phyloP scores from a whole-genome alignment of 148 eudicot genomes.

The Persicaria tinctoria region DNA sequence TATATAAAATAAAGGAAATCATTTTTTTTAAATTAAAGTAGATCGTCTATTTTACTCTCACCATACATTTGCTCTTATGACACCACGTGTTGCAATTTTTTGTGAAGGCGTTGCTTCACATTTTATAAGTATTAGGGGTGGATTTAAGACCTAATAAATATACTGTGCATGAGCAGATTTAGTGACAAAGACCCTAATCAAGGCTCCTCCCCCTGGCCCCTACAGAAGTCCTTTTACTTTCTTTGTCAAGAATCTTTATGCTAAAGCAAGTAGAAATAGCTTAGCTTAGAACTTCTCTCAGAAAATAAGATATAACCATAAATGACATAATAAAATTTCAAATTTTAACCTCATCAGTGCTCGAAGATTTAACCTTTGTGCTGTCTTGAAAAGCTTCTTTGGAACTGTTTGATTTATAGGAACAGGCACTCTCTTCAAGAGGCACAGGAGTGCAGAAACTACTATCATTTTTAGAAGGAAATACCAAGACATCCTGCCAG shows the following conservation, averaged over 20 bases:
- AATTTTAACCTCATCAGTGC: constrained; percentile 25
- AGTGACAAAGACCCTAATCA: not conserved
- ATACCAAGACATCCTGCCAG: constrained; percentile 42
- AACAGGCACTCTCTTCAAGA: constrained; percentile 54
- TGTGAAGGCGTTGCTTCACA: too few species aligned
- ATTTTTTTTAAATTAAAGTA: too few species aligned
- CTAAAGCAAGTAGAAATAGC: not conserved
- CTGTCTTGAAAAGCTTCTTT: constrained; percentile 25
- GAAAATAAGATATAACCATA: not conserved
- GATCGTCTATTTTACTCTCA: too few species aligned
- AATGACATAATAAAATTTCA: constrained; percentile 2
- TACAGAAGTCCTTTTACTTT: not conserved
- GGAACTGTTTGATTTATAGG: constrained; percentile 45
- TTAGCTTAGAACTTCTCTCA: not conserved
- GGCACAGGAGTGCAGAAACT: constrained; percentile 36
- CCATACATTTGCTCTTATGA: too few species aligned
- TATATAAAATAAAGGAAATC: too few species aligned
- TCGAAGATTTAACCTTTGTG: constrained; percentile 23
- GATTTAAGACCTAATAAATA: too few species aligned
- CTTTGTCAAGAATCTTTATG: not conserved
- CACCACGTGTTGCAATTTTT: too few species aligned
- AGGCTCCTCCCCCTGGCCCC: not conserved
- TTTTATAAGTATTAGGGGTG: too few species aligned
- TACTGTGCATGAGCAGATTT: not conserved
- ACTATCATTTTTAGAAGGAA: constrained; percentile 30